Evolutionary conservation across 176 grass and related monocot species (phyloP).

Genomic region (Avena atlantica): DNA sequence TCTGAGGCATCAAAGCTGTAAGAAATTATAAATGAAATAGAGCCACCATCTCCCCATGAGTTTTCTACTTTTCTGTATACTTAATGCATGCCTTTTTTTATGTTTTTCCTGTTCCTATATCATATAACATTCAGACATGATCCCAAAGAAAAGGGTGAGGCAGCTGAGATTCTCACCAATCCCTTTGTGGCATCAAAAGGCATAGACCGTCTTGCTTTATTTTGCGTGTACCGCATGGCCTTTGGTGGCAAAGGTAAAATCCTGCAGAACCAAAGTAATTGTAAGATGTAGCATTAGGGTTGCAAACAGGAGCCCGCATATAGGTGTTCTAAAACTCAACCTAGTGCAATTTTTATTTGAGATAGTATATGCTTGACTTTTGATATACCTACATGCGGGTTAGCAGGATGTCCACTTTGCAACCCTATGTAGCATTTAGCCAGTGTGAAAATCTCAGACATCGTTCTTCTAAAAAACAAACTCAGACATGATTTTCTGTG

Average conservation of each 20-base stretch:
- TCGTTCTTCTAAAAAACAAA: background rate
- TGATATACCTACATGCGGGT: too few relatives aligned
- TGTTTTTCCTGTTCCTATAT: conserved; percentile 2
- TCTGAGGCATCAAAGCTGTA: background rate
- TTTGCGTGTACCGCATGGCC: conserved; percentile 33
- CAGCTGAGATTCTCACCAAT: conserved; percentile 59
- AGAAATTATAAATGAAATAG: conserved; percentile 32
- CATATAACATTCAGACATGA: background rate
- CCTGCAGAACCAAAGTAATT: conserved; percentile 48
- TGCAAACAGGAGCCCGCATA: too few relatives aligned
- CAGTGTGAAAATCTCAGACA: conserved; percentile 27
- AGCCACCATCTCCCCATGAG: background rate
- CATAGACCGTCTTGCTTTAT: conserved; percentile 48
- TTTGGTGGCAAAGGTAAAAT: conserved; percentile 64
- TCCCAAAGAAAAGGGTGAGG: conserved; percentile 22
- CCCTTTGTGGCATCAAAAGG: conserved; percentile 56
- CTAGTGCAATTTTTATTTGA: too few relatives aligned
- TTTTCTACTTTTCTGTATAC: conserved; percentile 17
- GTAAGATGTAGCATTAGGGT: background rate
- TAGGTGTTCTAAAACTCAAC: too few relatives aligned
- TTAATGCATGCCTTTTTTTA: conserved; percentile 25
- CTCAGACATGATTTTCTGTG: conserved; percentile 6
- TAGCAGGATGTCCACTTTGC: too few relatives aligned
- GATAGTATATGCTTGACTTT: too few relatives aligned
- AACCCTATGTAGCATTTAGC: background rate